Evolutionary conservation across 2,329 filamentous ascomycete species (phyloP), one percentile per base, ranked within the genome.

Genomic region (Penicillium aurantiogriseum): DNA sequence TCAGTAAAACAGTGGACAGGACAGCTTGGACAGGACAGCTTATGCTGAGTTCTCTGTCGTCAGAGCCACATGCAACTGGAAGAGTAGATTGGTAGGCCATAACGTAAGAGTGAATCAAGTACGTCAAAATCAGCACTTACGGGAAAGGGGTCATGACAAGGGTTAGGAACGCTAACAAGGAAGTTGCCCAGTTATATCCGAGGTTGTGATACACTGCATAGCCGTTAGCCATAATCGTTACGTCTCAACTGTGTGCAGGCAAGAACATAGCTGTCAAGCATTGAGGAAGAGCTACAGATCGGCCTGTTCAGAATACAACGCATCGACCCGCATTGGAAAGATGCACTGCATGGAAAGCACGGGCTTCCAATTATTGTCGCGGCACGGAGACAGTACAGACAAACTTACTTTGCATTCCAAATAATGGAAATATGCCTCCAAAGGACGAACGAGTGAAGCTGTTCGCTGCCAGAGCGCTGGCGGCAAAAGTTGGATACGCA

Each of bases 361-460:
- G 47, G 61, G 45, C 53, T 39, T 39, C 44, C 15, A 29, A 33
- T 15, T 33, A 19, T 45, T 38, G 27, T 46, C 29, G 21, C 39
- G 43, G 23, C 10, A 57, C 44, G 5, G n/a, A 53, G 36, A 52
- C 40, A 51, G 43, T 33, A 33, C 31, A 29, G 31, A 29, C 33
- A 54, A 58, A 68, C 76, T 70, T 69, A 78, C 74, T 76, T 61
- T 80, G 88, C 29, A 85, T 82, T 17, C 88, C 88, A 71, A 92
- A 92, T 2, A 92, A 77, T 15, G 89, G 89, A 65, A 92, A 92
- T 4, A 85, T 84, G 51, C 90, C 91, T 58, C 88, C 92, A 78
- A 95, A 94, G 21, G 82, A 80, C 62, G 88, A 91, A 52, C 92
- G 83, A 56, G 89, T 84, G 71, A 94, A 90, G 46, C 88, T 88